These are phyloP conservation scores for Botrytis medusae DNA, from an alignment of 2,329 filamentous ascomycete genomes.

Conservation along the genomic window DNA sequence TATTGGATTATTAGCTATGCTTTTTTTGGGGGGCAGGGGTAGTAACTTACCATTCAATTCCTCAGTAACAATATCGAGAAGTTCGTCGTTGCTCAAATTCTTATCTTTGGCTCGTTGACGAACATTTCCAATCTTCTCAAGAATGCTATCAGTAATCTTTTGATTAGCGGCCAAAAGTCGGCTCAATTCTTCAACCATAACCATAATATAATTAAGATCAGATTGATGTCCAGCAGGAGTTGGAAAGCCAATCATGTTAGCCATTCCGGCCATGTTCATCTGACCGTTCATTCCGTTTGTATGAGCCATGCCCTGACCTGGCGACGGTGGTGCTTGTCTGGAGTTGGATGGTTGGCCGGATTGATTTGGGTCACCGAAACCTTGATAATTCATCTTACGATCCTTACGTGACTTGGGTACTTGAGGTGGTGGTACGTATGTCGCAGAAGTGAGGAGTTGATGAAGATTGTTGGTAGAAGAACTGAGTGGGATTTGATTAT, in stretches of 20 bases:
- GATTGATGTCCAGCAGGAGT: slow-evolving; percentile 68
- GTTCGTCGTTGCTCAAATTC: slow-evolving; percentile 56
- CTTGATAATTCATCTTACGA: slow-evolving; percentile 20
- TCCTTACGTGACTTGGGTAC: neutral
- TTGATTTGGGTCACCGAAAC: slow-evolving; percentile 30
- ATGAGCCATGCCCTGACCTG: slow-evolving; percentile 36
- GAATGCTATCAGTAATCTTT: slow-evolving; percentile 63
- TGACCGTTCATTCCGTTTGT: slow-evolving; percentile 39
- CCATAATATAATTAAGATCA: slow-evolving; percentile 67
- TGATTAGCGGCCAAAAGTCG: slow-evolving; percentile 45
- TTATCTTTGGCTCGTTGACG: slow-evolving; percentile 52
- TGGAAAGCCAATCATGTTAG: slow-evolving; percentile 43
- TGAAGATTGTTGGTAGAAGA: neutral
- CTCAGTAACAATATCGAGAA: slow-evolving; percentile 55
- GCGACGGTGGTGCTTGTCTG: slow-evolving; percentile 39
- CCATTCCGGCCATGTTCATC: slow-evolving; percentile 46
- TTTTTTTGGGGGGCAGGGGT: neutral
- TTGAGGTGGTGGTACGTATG: neutral
- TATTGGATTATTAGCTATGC: slow-evolving; percentile 23
- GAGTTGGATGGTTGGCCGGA: slow-evolving; percentile 27
- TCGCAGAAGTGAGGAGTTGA: neutral
- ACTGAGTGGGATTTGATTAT: neutral
- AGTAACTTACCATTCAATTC: slow-evolving; percentile 53
- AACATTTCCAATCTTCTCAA: slow-evolving; percentile 61
- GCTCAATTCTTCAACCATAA: slow-evolving; percentile 65